Percentiles rank a stretch among this genome's conserved stretches.
Evolutionary conservation across 202 grass and related monocot species (phyloP).

Genomic region (Cymbopogon flexuosus): DNA sequence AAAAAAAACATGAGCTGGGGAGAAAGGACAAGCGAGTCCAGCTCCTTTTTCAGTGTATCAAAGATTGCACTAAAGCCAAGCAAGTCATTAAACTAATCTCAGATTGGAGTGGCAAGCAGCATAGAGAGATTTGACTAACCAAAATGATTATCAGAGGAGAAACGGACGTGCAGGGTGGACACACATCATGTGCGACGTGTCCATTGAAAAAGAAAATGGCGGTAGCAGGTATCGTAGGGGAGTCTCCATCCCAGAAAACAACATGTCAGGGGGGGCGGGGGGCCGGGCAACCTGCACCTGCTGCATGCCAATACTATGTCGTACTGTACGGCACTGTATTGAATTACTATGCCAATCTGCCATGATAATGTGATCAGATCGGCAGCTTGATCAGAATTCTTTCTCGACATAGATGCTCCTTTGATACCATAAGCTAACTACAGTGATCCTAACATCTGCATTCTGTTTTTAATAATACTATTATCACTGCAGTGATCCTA

Average conservation of each 20-base stretch:
- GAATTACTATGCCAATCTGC: too few species aligned
- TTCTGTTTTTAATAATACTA: too few species aligned
- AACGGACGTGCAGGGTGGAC: neutral
- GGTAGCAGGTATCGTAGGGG: neutral
- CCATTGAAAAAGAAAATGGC: conserved; percentile 21
- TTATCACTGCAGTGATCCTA: too few species aligned
- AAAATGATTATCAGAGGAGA: neutral
- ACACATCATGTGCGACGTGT: conserved; percentile 17
- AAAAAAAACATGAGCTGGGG: neutral
- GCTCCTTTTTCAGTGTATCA: neutral
- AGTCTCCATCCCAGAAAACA: conserved; percentile 3
- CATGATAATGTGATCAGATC: too few species aligned
- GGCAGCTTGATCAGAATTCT: too few species aligned
- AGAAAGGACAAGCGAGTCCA: neutral
- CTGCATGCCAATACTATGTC: neutral
- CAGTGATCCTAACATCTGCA: too few species aligned
- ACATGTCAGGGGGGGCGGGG: neutral
- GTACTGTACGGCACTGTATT: too few species aligned
- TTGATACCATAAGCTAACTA: too few species aligned
- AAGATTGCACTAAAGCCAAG: neutral
- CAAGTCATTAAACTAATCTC: neutral
- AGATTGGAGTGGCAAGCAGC: neutral
- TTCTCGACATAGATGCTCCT: too few species aligned
- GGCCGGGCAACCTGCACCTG: neutral
- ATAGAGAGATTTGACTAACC: neutral